phyloP scores from a whole-genome alignment of 495 filamentous ascomycete species.

The Penicillium psychrofluorescens region DNA sequence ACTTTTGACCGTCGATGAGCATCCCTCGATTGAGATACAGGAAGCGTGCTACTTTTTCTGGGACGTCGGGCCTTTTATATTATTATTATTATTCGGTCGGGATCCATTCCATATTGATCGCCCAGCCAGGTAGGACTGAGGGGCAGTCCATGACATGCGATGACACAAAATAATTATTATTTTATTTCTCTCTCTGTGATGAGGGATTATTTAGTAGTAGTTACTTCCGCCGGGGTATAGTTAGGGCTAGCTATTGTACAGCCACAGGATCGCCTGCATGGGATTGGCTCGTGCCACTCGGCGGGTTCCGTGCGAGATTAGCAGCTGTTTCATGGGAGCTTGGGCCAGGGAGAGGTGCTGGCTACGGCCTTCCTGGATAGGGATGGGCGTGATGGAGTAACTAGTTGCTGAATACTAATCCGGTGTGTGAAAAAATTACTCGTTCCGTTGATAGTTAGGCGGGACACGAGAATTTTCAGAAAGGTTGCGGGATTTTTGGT shows the following conservation, averaged over 20 bases:
- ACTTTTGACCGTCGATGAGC: constrained; percentile 86
- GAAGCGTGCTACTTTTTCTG: not conserved
- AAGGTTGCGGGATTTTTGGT: constrained; percentile 6
- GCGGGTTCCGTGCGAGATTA: constrained; percentile 8
- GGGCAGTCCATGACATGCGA: constrained; percentile 14
- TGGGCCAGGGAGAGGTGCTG: constrained; percentile 1
- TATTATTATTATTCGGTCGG: not conserved
- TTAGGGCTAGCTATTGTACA: constrained; percentile 2
- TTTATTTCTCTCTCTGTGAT: constrained; percentile 5
- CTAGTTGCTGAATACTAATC: no score
- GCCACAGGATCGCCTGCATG: constrained; percentile 20
- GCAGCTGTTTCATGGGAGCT: constrained; percentile 12
- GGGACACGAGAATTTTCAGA: not conserved
- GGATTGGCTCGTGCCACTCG: constrained; percentile 13
- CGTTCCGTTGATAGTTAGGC: no score
- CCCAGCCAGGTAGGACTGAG: constrained; percentile 9
- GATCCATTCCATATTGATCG: no score
- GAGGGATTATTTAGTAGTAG: not conserved
- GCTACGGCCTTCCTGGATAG: not conserved
- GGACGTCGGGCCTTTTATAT: constrained; percentile 9
- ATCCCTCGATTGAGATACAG: constrained; percentile 40
- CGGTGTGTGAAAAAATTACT: no score
- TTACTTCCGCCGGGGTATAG: not conserved
- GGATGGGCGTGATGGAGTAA: no score
- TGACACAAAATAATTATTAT: constrained; percentile 2